Base-by-base conservation (phyloP, 2,329 filamentous ascomycete species). In the Orbilia javanica region DNA sequence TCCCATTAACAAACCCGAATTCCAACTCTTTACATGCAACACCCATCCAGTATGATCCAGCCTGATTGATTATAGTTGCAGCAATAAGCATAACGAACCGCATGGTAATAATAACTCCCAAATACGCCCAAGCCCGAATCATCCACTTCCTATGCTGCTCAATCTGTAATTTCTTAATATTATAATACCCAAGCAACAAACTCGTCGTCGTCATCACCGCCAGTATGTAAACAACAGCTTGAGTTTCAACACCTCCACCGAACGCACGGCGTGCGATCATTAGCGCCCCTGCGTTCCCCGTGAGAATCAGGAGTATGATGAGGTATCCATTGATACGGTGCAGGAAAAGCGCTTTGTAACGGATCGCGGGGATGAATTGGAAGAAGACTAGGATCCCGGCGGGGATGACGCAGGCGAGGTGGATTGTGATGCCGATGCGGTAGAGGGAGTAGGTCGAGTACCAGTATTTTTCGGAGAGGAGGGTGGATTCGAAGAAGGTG, bases 111-210 rank as follows among this genome's bases (percentile, higher is more conserved):
- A 83, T 82, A 39, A 74, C 80, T 10, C 70, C 80, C 72, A 82
- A 75, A 60, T 86, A 86, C 44, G 87, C 83, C 87, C 87, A 87
- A 6, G 86, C 85, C 22, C 89, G 82, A 31, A 91, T 80, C 89
- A 90, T 91, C 89, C 89, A 91, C 1, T 88, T 88, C 0, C 89
- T 85, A 77, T 91, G 89, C 80, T 90, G 87, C 34, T 90, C 88
- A 60, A 92, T 88, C 81, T 90, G 89, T 1, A 90, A 82, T 1
- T 85, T 83, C 82, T 88, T 90, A 82, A 91, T 87, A 79, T 90
- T 90, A 81, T 87, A 84, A 34, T 86, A 86, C 0, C 88, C 87
- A 50, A 90, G 75, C 0, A 81, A 77, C 25, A 88, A 82, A 8
- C 85, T 84, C 0, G 82, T 79, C 0, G 86, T 82, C 1, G 88